Conservation (phyloP, 2,329 filamentous ascomycete species). For the Apiospora sp. region DNA sequence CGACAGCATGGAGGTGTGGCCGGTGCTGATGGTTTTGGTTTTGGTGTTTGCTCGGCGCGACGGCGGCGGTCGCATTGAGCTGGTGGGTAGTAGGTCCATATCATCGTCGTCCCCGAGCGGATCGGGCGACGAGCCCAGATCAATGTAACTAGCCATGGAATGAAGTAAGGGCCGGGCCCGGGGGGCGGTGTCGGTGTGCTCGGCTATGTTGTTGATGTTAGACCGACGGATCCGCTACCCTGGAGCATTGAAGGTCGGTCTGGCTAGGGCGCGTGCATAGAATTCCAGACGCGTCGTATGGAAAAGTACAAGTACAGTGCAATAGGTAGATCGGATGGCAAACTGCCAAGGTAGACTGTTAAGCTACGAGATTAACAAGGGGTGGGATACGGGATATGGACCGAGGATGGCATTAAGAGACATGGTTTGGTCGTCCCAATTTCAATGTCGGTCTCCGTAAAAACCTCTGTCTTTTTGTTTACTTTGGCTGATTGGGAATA, state of each 20-base stretch:
- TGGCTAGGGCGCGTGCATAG: constrained; percentile 13
- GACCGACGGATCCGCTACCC: not conserved
- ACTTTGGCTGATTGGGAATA: constrained; percentile 20
- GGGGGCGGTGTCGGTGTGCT: not conserved
- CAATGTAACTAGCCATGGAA: constrained; percentile 38
- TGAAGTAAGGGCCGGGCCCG: not conserved
- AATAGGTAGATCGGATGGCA: constrained; percentile 1
- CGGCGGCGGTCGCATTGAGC: constrained; percentile 30
- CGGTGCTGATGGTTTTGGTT: not conserved
- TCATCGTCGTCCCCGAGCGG: constrained; percentile 40
- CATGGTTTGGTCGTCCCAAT: constrained; percentile 17
- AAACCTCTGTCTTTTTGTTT: constrained; percentile 21
- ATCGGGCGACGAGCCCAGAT: constrained; percentile 45
- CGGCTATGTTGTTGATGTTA: constrained; percentile 1
- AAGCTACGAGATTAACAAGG: not conserved
- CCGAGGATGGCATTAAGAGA: constrained; percentile 11
- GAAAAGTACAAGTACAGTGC: not conserved
- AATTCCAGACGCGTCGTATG: not conserved
- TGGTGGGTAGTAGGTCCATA: constrained; percentile 37
- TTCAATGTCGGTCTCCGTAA: constrained; percentile 12
- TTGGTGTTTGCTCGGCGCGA: not conserved
- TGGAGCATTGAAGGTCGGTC: not conserved
- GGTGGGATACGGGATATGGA: constrained; percentile 17
- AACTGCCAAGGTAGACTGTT: not conserved
- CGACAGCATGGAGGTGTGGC: constrained; percentile 41